These are phyloP conservation scores for Maudiozyma bulderi DNA, from an alignment of 805 yeast genomes.

Conservation along the genomic window DNA sequence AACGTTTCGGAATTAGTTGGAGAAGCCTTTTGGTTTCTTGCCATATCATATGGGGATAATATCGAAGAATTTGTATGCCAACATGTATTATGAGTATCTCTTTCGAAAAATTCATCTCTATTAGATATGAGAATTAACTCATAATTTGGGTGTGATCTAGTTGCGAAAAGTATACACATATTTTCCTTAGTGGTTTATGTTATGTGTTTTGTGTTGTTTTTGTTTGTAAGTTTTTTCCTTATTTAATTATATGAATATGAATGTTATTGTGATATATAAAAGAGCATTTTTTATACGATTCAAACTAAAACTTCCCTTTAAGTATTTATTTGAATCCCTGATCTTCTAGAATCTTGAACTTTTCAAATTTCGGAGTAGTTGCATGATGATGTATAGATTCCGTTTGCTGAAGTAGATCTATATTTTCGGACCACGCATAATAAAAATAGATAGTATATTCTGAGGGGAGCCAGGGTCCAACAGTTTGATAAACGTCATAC, in stretches of 20 bases:
- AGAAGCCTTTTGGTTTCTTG: constrained; percentile 16
- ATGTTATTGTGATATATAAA: not conserved
- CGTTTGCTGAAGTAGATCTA: too few species aligned
- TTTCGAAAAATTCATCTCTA: constrained; percentile 71
- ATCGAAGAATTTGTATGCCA: constrained; percentile 29
- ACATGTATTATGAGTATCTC: constrained; percentile 61
- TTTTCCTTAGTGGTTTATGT: not conserved
- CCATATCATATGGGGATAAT: constrained; percentile 67
- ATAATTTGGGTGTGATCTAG: constrained; percentile 61
- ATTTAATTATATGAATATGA: not conserved
- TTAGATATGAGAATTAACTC: constrained; percentile 73
- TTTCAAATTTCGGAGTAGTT: too few species aligned
- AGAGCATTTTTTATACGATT: too few species aligned
- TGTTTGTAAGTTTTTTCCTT: not conserved
- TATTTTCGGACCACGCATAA: too few species aligned
- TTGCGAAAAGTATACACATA: constrained; percentile 75
- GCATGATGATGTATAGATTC: too few species aligned
- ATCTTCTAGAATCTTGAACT: too few species aligned
- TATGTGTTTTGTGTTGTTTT: not conserved
- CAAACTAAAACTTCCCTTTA: too few species aligned
- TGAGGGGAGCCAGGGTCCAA: too few species aligned
- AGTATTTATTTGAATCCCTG: too few species aligned
- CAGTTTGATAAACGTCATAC: too few species aligned
- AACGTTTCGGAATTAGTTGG: constrained; percentile 41
- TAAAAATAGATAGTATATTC: too few species aligned